phyloP scores from a whole-genome alignment of 2,329 filamentous ascomycete genomes.

The Colletotrichum shisoi region DNA sequence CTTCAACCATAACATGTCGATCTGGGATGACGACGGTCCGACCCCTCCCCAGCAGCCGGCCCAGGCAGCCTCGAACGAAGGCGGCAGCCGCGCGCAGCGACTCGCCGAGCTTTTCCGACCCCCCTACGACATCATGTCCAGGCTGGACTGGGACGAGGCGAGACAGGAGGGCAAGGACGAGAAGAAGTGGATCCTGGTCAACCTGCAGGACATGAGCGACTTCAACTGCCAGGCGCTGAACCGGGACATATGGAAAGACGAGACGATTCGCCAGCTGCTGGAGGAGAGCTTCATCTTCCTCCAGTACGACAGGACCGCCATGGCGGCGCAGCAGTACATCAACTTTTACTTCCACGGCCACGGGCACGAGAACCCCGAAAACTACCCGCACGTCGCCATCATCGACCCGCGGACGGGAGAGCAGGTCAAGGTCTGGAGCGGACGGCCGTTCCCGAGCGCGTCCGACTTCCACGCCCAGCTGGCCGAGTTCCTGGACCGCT shows the following conservation, averaged over 20 bases:
- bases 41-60: slow-evolving; percentile 32
- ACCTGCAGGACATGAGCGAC: slow-evolving; percentile 90
- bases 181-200: slow-evolving; percentile 94
- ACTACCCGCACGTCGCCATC: slow-evolving; percentile 95
- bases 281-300: slow-evolving; percentile 94
- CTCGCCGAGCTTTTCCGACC: slow-evolving; percentile 93
- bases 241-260: slow-evolving; percentile 93
- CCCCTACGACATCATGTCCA: slow-evolving; percentile 87
- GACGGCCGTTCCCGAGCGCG: slow-evolving; percentile 76
- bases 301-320: slow-evolving; percentile 89
- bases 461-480: slow-evolving; percentile 89
- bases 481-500: slow-evolving; percentile 95
- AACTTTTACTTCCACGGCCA: slow-evolving; percentile 84
- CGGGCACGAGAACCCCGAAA: slow-evolving; percentile 79
- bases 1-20: slow-evolving; percentile 50
- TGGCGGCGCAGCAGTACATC: slow-evolving; percentile 79
- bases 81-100: slow-evolving; percentile 73
- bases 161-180: slow-evolving; percentile 84
- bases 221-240: slow-evolving; percentile 96
- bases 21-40: slow-evolving; percentile 49
- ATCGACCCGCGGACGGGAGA: slow-evolving; percentile 95
- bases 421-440: slow-evolving; percentile 96
- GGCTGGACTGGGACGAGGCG: slow-evolving; percentile 79
- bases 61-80: slow-evolving; percentile 49
- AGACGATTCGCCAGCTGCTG: slow-evolving; percentile 78